phyloP scores from a whole-genome alignment of 2,329 filamentous ascomycete genomes.

The Calonectria crousiana region DNA sequence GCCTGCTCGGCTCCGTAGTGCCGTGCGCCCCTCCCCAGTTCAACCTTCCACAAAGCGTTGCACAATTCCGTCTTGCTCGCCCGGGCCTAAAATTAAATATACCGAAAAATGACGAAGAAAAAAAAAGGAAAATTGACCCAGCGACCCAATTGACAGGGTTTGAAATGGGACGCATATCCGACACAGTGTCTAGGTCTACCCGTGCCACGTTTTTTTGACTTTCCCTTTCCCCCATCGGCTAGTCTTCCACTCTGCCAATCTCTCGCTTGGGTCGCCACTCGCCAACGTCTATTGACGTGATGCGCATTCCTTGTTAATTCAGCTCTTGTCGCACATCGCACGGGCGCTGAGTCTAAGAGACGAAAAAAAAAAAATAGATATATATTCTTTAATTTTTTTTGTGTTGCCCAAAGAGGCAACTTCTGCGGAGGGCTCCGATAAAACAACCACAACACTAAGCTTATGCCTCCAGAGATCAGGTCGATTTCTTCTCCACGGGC shows the following conservation, averaged over 20 bases:
- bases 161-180: conserved; percentile 15
- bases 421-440: conserved; percentile 1
- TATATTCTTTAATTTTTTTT: too few species aligned
- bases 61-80: neutral
- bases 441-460: conserved; percentile 13
- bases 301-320: neutral
- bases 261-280: conserved; percentile 14
- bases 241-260: neutral
- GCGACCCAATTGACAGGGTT: conserved; percentile 7
- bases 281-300: neutral
- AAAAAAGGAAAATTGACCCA: neutral
- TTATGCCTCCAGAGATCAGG: conserved; percentile 5
- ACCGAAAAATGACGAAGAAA: neutral
- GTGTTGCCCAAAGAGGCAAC: neutral
- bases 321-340: neutral
- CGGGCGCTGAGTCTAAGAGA: neutral
- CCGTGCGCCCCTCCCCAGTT: neutral
- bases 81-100: neutral
- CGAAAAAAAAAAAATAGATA: neutral
- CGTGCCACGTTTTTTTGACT: conserved; percentile 21
- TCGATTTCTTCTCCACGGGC: conserved; percentile 1
- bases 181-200: conserved; percentile 15
- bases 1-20: neutral
- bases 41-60: conserved; percentile 1
- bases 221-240: conserved; percentile 1